Evolutionary conservation across 768 basidiomycete genomes (phyloP).

Genomic region (Rhodotorula toruloides): DNA sequence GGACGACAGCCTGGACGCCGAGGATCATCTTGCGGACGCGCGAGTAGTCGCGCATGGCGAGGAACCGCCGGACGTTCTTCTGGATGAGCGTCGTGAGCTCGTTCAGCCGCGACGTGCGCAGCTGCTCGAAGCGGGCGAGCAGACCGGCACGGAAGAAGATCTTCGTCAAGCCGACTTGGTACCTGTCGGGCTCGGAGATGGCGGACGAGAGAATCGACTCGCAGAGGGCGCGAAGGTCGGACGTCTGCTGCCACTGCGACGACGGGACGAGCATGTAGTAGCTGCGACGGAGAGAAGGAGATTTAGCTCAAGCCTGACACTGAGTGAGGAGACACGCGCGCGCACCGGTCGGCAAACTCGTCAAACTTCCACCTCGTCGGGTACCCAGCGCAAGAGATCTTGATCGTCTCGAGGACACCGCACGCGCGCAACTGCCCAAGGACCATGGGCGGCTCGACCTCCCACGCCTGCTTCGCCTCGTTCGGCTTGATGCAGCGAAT

Average conservation of each 20-base stretch:
- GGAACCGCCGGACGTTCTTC: conserved; percentile 86
- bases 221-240: conserved; percentile 72
- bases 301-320: background rate
- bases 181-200: conserved; percentile 90
- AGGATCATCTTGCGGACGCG: conserved; percentile 67
- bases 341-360: conserved; percentile 94
- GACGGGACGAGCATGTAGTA: conserved; percentile 96
- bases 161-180: conserved; percentile 92
- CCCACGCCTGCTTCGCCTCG: conserved; percentile 93
- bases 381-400: conserved; percentile 98
- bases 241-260: conserved; percentile 66
- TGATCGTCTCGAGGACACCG: conserved; percentile 97
- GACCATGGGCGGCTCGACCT: conserved; percentile 91
- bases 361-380: conserved; percentile 97
- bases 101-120: conserved; percentile 81
- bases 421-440: conserved; percentile 91
- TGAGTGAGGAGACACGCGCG: conserved; percentile 12
- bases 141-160: conserved; percentile 99
- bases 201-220: conserved; percentile 75
- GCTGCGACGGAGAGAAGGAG: conserved; percentile 49
- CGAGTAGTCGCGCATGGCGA: conserved; percentile 76
- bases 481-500: conserved; percentile 99
- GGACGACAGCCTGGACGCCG: conserved; percentile 89
- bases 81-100: conserved; percentile 89
- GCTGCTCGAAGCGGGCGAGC: conserved; percentile 88